Evolutionary conservation across 2,329 filamentous ascomycete genomes (phyloP).

Genomic region (Sclerotinia sclerotiorum): DNA sequence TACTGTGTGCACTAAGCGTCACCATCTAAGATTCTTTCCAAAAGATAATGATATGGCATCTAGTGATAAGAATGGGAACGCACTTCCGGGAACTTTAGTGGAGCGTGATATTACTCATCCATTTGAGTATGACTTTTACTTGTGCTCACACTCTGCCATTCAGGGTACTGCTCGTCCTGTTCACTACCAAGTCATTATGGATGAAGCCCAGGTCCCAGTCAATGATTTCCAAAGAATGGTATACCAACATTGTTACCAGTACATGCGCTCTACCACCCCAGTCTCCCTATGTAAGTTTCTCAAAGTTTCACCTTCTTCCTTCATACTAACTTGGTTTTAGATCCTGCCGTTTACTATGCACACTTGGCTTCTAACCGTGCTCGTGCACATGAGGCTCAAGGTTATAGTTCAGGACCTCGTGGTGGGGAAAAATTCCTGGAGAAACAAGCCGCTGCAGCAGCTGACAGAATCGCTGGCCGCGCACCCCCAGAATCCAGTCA

Average conservation of each 20-base stretch:
- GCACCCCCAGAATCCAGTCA: constrained; percentile 28
- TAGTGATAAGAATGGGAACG: constrained; percentile 75
- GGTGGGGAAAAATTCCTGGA: constrained; percentile 46
- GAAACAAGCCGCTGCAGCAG: constrained; percentile 29
- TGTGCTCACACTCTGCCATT: constrained; percentile 68
- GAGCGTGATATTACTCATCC: constrained; percentile 90
- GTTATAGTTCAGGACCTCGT: constrained; percentile 48
- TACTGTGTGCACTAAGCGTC: constrained; percentile 87
- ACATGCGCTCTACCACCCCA: constrained; percentile 85
- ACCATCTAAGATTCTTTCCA: constrained; percentile 92
- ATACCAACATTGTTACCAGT: constrained; percentile 94
- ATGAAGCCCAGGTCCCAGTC: constrained; percentile 69
- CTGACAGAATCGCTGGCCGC: constrained; percentile 23
- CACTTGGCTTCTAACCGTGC: constrained; percentile 84
- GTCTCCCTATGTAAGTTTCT: constrained; percentile 58
- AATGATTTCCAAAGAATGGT: constrained; percentile 82
- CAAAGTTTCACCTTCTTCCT: constrained; percentile 45
- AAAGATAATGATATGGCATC: constrained; percentile 48
- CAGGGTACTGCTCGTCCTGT: constrained; percentile 93
- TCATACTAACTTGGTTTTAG: constrained; percentile 39
- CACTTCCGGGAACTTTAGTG: constrained; percentile 81
- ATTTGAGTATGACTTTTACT: constrained; percentile 80
- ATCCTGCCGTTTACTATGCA: constrained; percentile 92
- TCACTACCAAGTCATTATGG: constrained; percentile 85
- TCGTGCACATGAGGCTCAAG: constrained; percentile 65